A percentile compares a stretch with the other conserved stretches of the same genome.
Conservation (phyloP, 805 yeast genomes). For the Metschnikowia reukaufii region DNA sequence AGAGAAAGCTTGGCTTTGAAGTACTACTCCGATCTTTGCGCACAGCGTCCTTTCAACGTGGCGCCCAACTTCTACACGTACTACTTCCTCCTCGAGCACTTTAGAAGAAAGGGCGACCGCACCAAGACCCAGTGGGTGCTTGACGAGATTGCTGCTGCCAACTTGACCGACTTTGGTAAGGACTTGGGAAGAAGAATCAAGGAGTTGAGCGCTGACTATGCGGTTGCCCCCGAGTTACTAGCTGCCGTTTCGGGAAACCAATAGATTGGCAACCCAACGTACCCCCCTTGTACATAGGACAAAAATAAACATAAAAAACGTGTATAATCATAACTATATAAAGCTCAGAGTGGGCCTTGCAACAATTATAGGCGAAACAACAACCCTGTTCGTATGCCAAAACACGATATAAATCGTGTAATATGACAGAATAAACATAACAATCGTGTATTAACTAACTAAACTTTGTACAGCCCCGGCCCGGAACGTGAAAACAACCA, state of each 20-base stretch:
- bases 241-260: constrained; percentile 2
- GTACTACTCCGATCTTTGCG: constrained; percentile 38
- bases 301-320: background rate
- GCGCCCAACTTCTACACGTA: constrained; percentile 53
- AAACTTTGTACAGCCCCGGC: background rate
- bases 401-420: background rate
- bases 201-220: constrained; percentile 17
- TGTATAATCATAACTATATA: background rate
- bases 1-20: constrained; percentile 41
- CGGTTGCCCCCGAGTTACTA: constrained; percentile 21
- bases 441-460: background rate
- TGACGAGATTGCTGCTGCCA: constrained; percentile 34
- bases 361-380: too few species aligned
- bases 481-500: too few species aligned
- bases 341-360: too few species aligned
- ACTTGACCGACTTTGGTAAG: constrained; percentile 36
- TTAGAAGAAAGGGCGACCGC: constrained; percentile 30
- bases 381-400: too few species aligned
- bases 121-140: constrained; percentile 36
- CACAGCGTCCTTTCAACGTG: constrained; percentile 20
- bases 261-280: background rate
- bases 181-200: constrained; percentile 39
- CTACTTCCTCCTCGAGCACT: constrained; percentile 46
- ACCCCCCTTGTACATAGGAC: constrained; percentile 6
- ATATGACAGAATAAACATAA: background rate